Base-by-base conservation (phyloP, 2,329 filamentous ascomycete genomes). In the Neocatenulostroma microsporum region DNA sequence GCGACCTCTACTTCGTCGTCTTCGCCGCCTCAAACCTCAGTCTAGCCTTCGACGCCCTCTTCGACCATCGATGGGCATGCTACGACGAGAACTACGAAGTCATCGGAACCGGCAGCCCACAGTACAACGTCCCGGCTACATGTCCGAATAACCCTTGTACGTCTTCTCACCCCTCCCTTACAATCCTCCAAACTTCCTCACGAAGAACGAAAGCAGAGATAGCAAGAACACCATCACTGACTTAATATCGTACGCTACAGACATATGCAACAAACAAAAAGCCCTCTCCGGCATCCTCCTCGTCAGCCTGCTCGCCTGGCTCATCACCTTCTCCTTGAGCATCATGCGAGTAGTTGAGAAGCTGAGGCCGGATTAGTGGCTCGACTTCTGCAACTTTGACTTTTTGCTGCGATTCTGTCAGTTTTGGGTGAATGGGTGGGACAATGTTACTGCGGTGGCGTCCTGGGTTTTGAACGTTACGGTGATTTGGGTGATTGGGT, bases 361-460 rank as follows among this genome's bases (percentile, higher is more conserved):
- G 43, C 46, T 61, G 38, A 44, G 51, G n/a, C 43, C 46, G 35
- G 48, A 53, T 37, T 46, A 49, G 28, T 24, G 30, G 21, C 8
- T 17, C 21, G 9, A 21, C 36, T n/a, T 98, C 66, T 87, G 82
- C 70, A 82, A 98, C 69, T 95, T 88, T 62, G 91, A 96, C 75
- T 91, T 91, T 53, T 91, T 98, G 65, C 91, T 96, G 62, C 79
- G 86, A 67, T 98, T 94, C 82, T 88, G 91, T 79, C 91, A 98
- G 80, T n/a, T n/a, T n/a, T n/a, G n/a, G n/a, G n/a, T n/a, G n/a
- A n/a, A n/a, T n/a, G n/a, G n/a, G n/a, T n/a, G n/a, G n/a, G n/a
- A n/a, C n/a, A n/a, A n/a, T n/a, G n/a, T n/a, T n/a, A n/a, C n/a
- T n/a, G n/a, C n/a, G n/a, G n/a, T n/a, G n/a, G n/a, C n/a, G n/a